Evolutionary conservation across 2,329 filamentous ascomycete genomes (phyloP).

Genomic region (Epichloe scottii): DNA sequence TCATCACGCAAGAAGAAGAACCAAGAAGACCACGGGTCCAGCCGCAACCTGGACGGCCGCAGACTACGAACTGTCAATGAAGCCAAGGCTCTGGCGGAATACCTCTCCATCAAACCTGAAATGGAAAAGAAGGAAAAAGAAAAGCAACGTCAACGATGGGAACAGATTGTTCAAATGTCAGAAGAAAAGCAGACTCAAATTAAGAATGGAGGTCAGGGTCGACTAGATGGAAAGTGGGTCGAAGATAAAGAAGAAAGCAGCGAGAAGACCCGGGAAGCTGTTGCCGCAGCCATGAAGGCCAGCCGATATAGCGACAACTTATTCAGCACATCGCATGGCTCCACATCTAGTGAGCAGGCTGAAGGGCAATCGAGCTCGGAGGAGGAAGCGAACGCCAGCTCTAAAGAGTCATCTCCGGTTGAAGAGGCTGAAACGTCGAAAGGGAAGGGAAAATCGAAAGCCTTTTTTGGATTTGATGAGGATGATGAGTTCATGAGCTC

Average conservation of each 20-base stretch:
- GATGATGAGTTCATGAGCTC: conserved; percentile 65
- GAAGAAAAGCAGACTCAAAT: conserved; percentile 78
- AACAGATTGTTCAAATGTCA: conserved; percentile 73
- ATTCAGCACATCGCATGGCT: conserved; percentile 37
- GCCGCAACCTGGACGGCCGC: conserved; percentile 83
- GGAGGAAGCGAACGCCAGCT: conserved; percentile 27
- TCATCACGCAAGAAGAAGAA: conserved; percentile 83
- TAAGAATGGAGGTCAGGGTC: conserved; percentile 55
- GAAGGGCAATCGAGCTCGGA: conserved; percentile 18
- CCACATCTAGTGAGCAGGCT: conserved; percentile 24
- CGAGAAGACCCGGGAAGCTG: conserved; percentile 69
- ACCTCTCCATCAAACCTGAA: conserved; percentile 87
- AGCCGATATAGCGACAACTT: conserved; percentile 51
- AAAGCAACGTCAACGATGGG: conserved; percentile 70
- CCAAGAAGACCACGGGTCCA: conserved; percentile 78
- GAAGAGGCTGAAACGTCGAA: conserved; percentile 26
- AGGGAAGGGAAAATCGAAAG: conserved; percentile 26
- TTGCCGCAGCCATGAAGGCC: conserved; percentile 55
- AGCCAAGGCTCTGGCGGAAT: conserved; percentile 89
- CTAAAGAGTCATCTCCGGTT: conserved; percentile 37
- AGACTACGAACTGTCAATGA: conserved; percentile 85
- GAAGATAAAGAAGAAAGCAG: conserved; percentile 86
- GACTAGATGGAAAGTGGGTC: conserved; percentile 83
- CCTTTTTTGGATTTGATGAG: conserved; percentile 69
- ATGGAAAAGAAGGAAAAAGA: conserved; percentile 95